A percentile compares a stretch with the other conserved stretches of the same genome.
Evolutionary conservation across 208 protist species (phyloP).

Genomic region (Ichthyophonus hoferi): DNA sequence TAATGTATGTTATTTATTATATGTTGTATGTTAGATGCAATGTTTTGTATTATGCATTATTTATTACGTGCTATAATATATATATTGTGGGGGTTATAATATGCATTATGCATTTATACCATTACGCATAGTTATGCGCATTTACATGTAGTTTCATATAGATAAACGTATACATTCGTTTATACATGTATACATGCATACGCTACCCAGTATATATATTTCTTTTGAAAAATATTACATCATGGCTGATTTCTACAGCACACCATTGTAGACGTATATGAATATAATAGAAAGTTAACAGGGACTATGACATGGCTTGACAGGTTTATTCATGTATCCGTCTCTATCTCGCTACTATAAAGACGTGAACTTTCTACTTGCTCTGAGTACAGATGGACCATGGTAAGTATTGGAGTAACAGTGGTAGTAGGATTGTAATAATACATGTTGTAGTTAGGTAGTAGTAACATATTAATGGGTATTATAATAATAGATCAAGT

Average conservation of each 20-base stretch:
- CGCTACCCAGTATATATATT: not conserved
- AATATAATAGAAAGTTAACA: not conserved
- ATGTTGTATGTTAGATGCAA: not conserved
- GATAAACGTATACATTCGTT: not conserved
- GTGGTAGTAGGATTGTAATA: too few relatives aligned
- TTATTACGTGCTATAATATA: not conserved
- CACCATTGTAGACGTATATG: not conserved
- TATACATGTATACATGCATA: not conserved
- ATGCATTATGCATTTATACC: not conserved
- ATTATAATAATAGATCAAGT: too few relatives aligned
- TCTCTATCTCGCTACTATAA: constrained; percentile 29
- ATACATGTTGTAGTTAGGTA: too few relatives aligned
- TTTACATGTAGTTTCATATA: not conserved
- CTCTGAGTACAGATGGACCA: constrained; percentile 20
- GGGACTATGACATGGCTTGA: not conserved
- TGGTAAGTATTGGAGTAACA: constrained; percentile 4
- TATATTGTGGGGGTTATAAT: not conserved
- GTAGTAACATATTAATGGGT: too few relatives aligned
- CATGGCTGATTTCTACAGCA: too few relatives aligned
- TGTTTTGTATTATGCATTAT: not conserved
- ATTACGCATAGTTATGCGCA: not conserved
- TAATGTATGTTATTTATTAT: not conserved
- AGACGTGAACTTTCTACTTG: constrained; percentile 37
- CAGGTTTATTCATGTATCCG: constrained; percentile 27
- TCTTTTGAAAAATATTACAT: too few relatives aligned